phyloP scores from a whole-genome alignment of 352 stramenopile genomes.

The Phytophthora ramorum region DNA sequence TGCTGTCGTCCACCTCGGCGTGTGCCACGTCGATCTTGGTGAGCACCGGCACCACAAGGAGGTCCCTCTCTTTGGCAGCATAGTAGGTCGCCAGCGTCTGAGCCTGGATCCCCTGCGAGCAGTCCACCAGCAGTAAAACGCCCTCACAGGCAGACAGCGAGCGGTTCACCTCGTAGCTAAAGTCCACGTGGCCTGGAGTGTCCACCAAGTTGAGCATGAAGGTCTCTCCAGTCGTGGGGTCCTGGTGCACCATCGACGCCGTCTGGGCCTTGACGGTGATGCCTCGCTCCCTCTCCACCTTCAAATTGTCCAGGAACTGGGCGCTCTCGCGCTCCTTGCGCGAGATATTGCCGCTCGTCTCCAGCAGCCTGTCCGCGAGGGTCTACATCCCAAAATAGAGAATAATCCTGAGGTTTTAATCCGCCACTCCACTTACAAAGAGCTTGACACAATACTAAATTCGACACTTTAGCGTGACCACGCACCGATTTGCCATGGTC shows the following conservation, averaged over 20 bases:
- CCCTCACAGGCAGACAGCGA: constrained; percentile 97
- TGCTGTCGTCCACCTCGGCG: constrained; percentile 92
- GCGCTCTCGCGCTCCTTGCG: constrained; percentile 84
- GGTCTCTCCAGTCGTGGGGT: constrained; percentile 56
- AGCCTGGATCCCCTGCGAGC: constrained; percentile 97
- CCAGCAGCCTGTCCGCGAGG: constrained; percentile 91
- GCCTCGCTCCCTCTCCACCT: constrained; percentile 95
- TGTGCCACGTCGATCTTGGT: constrained; percentile 99
- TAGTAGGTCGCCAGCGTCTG: constrained; percentile 98
- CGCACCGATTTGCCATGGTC: constrained; percentile 92
- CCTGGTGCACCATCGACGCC: constrained; percentile 95
- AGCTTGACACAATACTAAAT: not conserved
- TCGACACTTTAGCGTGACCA: constrained; percentile 17
- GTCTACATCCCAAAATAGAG: constrained; percentile 50
- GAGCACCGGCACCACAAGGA: constrained; percentile 96
- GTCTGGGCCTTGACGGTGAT: constrained; percentile 99
- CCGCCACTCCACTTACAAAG: constrained; percentile 1
- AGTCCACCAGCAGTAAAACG: constrained; percentile 98
- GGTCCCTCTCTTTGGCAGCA: constrained; percentile 94
- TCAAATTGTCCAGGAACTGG: constrained; percentile 93
- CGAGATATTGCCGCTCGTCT: constrained; percentile 91
- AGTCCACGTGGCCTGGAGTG: constrained; percentile 98
- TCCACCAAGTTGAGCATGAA: constrained; percentile 98
- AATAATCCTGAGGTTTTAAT: constrained; percentile 7
- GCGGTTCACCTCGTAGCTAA: constrained; percentile 97